phyloP scores from a whole-genome alignment of 164 flowering plant genomes.

The Tinospora cordifolia region DNA sequence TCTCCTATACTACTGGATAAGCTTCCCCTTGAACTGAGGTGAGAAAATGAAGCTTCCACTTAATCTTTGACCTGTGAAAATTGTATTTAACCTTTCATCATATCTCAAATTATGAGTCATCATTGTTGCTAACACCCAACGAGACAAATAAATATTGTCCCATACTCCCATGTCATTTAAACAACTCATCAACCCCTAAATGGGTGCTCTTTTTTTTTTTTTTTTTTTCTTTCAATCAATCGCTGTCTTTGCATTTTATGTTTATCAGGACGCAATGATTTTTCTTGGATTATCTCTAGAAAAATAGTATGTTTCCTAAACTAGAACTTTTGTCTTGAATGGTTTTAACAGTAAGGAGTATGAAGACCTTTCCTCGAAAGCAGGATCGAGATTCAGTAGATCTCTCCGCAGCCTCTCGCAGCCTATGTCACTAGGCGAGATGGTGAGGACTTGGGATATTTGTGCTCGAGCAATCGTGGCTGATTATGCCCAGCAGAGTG shows the following conservation, averaged over 20 bases:
- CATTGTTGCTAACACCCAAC: no score
- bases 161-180: no score
- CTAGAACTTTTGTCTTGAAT: no score
- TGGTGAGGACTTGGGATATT: constrained; percentile 76
- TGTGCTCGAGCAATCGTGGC: constrained; percentile 63
- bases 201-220: background rate
- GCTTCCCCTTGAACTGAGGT: constrained; percentile 78
- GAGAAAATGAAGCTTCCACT: constrained; percentile 14
- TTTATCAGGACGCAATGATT: no score
- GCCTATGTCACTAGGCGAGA: constrained; percentile 64
- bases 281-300: no score
- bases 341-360: constrained; percentile 49
- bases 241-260: background rate
- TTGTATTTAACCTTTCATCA: background rate
- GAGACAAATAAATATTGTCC: no score
- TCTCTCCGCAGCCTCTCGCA: constrained; percentile 63
- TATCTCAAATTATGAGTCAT: background rate
- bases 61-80: background rate
- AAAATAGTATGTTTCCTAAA: background rate
- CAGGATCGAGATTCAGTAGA: constrained; percentile 50
- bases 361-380: constrained; percentile 67
- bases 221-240: no score
- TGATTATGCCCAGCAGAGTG: constrained; percentile 62
- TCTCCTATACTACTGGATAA: constrained; percentile 79
- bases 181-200: background rate